phyloP scores from a whole-genome alignment of 2,329 filamentous ascomycete species.

The Diaporthe sp. region DNA sequence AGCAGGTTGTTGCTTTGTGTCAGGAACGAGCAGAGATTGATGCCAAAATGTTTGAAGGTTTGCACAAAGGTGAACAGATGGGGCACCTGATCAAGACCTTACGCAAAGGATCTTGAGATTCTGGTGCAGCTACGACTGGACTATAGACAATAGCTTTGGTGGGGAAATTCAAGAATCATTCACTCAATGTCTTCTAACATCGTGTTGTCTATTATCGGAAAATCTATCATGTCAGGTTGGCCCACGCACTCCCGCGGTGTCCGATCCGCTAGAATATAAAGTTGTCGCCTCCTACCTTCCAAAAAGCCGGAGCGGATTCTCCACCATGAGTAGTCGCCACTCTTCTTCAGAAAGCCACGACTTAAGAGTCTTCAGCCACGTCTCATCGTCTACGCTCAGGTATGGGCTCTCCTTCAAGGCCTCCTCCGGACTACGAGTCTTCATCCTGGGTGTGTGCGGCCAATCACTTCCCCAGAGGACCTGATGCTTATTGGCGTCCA shows the following conservation, averaged over 20 bases:
- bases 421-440: constrained; percentile 49
- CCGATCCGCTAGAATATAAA: too few relatives aligned
- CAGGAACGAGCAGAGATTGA: neutral
- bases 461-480: constrained; percentile 55
- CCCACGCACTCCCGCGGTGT: too few relatives aligned
- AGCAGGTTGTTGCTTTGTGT: neutral
- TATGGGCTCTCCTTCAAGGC: constrained; percentile 48
- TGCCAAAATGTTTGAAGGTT: neutral
- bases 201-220: neutral
- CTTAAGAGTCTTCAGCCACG: constrained; percentile 43
- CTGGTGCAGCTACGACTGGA: neutral
- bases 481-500: constrained; percentile 49
- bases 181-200: too few relatives aligned
- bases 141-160: neutral
- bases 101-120: neutral
- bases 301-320: neutral
- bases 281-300: neutral
- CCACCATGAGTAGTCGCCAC: constrained; percentile 8
- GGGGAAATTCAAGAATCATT: too few relatives aligned
- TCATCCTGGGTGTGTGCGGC: constrained; percentile 54
- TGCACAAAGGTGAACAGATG: neutral
- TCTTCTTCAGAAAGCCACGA: constrained; percentile 42
- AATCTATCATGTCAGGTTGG: neutral
- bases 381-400: constrained; percentile 43
- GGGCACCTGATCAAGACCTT: neutral